A percentile compares a stretch with the other conserved stretches of the same genome.
Evolutionary conservation across 2,329 filamentous ascomycete species (phyloP).

Genomic region (Penicillium sp.): DNA sequence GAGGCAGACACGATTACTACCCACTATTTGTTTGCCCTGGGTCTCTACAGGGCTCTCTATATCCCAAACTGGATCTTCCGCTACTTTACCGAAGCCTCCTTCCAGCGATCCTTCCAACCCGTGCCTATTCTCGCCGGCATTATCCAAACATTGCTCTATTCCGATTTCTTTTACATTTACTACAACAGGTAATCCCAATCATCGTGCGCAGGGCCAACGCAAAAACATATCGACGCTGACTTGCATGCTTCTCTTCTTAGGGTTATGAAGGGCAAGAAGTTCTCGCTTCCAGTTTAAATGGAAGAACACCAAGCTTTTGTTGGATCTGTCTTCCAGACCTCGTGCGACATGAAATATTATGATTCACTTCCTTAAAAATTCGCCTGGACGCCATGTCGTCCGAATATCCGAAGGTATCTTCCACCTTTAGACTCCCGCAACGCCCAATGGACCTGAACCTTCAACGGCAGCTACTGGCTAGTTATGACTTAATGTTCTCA

Average conservation of each 20-base stretch:
- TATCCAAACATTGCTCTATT: conserved; percentile 91
- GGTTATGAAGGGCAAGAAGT: conserved; percentile 82
- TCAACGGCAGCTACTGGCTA: not conserved
- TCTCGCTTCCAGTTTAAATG: conserved; percentile 72
- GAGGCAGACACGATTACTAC: conserved; percentile 99
- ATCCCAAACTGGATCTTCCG: conserved; percentile 98
- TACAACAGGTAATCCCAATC: conserved; percentile 73
- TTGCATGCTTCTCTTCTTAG: conserved; percentile 25
- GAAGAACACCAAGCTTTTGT: conserved; percentile 1
- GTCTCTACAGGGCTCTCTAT: conserved; percentile 86
- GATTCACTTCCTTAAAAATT: not conserved
- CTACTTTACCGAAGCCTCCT: conserved; percentile 73
- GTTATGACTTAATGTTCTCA: conserved; percentile 5
- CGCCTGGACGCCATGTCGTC: not conserved
- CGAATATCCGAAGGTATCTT: not conserved
- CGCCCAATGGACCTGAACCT: not conserved
- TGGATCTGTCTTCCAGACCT: not conserved
- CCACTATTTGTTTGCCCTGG: conserved; percentile 93
- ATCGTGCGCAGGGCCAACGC: not conserved
- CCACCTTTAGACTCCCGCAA: not conserved
- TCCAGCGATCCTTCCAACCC: conserved; percentile 77
- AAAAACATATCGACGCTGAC: not conserved
- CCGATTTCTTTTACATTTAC: conserved; percentile 99
- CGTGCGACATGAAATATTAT: not conserved
- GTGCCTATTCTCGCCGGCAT: conserved; percentile 87